Conservation (phyloP, 441 rosid genomes). For the Codiaeum variegatum region DNA sequence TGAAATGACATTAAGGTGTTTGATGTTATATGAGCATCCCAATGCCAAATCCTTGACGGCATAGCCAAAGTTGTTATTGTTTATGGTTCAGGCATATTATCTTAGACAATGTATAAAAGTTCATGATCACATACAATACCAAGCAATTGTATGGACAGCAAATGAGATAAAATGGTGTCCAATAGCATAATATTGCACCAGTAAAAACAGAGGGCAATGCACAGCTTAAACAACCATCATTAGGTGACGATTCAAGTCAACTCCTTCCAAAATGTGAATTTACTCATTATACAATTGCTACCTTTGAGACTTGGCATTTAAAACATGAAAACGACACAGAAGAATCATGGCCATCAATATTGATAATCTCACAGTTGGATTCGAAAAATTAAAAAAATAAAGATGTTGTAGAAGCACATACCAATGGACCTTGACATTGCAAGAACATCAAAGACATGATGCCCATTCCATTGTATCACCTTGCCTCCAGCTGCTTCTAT, state of each 20-base stretch:
- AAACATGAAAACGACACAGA: constrained; percentile 4
- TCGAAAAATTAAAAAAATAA: not conserved
- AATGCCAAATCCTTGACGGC: constrained; percentile 1
- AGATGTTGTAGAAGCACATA: constrained; percentile 26
- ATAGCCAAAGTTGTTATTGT: not conserved
- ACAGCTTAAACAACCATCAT: not conserved
- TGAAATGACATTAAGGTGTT: not conserved
- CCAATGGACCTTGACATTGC: constrained; percentile 96
- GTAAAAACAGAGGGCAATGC: not conserved
- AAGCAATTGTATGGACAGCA: not conserved
- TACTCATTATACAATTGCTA: not conserved
- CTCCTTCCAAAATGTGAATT: not conserved
- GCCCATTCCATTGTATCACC: constrained; percentile 94
- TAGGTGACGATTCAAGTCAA: not conserved
- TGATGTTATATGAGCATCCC: not conserved
- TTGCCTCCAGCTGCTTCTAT: constrained; percentile 92
- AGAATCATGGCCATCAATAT: constrained; percentile 3
- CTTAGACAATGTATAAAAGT: not conserved
- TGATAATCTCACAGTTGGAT: not conserved
- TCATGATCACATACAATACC: not conserved
- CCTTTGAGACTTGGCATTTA: not conserved
- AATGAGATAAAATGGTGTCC: not conserved
- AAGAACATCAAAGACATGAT: constrained; percentile 88
- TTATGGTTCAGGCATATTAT: constrained; percentile 7
- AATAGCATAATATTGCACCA: not conserved